Evolutionary conservation across 345 rosid species (phyloP).

Genomic region (Alliaria petiolata): DNA sequence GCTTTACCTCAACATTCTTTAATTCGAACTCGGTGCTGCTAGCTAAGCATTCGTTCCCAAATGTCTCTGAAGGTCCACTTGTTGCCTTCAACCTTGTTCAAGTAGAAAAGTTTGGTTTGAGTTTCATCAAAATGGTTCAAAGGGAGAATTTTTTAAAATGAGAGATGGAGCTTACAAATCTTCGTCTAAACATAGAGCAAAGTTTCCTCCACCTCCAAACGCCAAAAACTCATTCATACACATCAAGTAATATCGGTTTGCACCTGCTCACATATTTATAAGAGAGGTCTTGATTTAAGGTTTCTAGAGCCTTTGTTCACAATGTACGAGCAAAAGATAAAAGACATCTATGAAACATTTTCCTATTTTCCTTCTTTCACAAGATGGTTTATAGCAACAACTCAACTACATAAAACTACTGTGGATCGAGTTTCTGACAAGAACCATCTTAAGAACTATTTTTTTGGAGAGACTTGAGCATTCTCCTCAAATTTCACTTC

Average conservation of each 20-base stretch:
- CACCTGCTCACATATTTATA: conserved; percentile 47
- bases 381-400: not conserved
- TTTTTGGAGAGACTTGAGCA: not conserved
- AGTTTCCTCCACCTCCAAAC: conserved; percentile 86
- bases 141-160: not conserved
- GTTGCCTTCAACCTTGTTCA: conserved; percentile 73
- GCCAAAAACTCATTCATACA: conserved; percentile 86
- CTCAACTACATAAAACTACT: not conserved
- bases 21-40: conserved; percentile 62
- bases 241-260: conserved; percentile 79
- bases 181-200: conserved; percentile 74
- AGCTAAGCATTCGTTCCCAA: conserved; percentile 80
- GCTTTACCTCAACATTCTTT: conserved; percentile 85
- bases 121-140: not conserved
- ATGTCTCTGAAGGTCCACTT: conserved; percentile 85
- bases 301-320: not conserved
- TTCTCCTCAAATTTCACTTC: not conserved
- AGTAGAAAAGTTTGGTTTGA: not conserved
- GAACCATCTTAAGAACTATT: not conserved
- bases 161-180: conserved; percentile 55
- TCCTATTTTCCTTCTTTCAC: not conserved
- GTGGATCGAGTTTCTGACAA: not conserved
- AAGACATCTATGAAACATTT: too few species aligned
- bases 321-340: not conserved
- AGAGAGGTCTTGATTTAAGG: not conserved